phyloP scores from a whole-genome alignment of 306 rosid species.

The Citrullus mucosospermus region DNA sequence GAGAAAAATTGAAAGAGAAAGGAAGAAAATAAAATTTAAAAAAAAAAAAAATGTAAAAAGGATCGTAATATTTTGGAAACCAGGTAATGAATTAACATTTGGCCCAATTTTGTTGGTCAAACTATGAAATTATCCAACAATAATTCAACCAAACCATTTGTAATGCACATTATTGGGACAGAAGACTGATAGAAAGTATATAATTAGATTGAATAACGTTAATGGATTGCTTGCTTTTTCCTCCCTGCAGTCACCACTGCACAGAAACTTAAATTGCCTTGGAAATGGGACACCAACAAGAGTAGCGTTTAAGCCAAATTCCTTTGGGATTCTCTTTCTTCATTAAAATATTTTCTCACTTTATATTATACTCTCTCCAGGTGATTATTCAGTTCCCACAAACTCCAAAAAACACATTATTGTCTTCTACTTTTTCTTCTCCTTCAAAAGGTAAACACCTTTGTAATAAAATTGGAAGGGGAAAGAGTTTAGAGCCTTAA shows the following conservation, averaged over 20 bases:
- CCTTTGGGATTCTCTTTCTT: not conserved
- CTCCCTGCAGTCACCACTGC: not conserved
- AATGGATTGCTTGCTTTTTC: not conserved
- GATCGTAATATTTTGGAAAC: no score
- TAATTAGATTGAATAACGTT: not conserved
- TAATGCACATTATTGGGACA: not conserved
- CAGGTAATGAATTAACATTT: no score
- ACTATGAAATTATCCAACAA: no score
- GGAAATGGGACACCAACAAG: not conserved
- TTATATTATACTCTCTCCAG: not conserved
- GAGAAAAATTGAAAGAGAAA: no score
- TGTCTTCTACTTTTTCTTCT: not conserved
- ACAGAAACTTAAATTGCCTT: not conserved
- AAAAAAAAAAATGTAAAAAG: no score
- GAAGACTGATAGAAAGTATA: not conserved
- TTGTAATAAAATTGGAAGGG: no score
- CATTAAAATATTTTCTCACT: not conserved
- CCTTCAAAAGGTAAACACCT: no score
- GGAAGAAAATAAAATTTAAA: no score
- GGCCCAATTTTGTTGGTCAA: no score
- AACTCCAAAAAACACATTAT: not conserved
- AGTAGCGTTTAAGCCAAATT: conserved; percentile 8
- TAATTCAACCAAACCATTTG: no score
- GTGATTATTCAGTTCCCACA: not conserved
- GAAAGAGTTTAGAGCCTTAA: no score